Evolutionary conservation across 225 moss, liverwort and hornwort species (phyloP).

Genomic region (Sphagnum tenellum): DNA sequence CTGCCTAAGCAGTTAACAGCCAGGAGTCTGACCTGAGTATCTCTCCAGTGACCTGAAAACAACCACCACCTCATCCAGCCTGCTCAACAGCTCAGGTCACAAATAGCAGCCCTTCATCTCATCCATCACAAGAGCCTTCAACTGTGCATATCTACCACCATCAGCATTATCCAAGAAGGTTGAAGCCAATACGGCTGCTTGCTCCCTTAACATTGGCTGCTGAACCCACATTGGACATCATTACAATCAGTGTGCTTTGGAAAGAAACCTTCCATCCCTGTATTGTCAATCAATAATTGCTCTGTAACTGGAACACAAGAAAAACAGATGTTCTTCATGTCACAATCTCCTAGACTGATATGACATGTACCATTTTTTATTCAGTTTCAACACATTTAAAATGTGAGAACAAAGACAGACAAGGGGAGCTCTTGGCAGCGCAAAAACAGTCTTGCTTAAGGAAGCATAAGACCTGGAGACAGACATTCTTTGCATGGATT

Average conservation of each 20-base stretch:
- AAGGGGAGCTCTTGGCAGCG: no score
- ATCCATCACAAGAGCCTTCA: conserved; percentile 87
- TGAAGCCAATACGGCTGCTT: conserved; percentile 75
- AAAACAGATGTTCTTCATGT: no score
- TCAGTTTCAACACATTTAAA: no score
- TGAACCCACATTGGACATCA: conserved; percentile 93
- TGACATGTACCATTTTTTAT: no score
- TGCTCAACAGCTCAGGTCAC: conserved; percentile 83
- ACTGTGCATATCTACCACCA: conserved; percentile 72
- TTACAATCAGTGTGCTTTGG: conserved; percentile 78
- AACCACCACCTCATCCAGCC: conserved; percentile 83
- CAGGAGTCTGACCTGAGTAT: conserved; percentile 6
- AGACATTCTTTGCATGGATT: no score
- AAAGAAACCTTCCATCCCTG: conserved; percentile 83
- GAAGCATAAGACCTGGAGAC: no score
- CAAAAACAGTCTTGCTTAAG: no score
- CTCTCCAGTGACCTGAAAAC: conserved; percentile 87
- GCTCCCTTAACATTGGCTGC: conserved; percentile 81
- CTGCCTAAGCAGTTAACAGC: conserved; percentile 32
- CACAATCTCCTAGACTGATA: no score
- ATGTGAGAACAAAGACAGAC: no score
- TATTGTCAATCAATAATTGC: no score
- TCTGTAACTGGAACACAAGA: no score
- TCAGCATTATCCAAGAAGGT: conserved; percentile 73
- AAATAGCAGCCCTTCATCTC: conserved; percentile 89